These are phyloP conservation scores for Aspergillus sp. DNA, from an alignment of 2,329 filamentous ascomycete species.

Conservation along the genomic window DNA sequence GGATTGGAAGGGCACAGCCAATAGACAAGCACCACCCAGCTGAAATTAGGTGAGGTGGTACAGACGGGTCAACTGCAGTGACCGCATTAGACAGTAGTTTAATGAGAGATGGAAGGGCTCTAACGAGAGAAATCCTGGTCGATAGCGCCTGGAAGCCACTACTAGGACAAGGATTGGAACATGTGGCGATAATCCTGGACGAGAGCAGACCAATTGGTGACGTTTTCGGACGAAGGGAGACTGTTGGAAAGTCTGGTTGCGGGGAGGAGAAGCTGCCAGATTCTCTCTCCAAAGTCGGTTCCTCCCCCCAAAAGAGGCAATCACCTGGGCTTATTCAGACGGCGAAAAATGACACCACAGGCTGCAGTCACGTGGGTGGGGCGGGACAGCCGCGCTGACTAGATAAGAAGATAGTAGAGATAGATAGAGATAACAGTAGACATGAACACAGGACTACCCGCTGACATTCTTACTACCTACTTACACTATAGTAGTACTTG, in stretches of 20 bases:
- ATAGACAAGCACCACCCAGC: neutral
- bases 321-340: neutral
- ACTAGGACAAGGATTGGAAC: neutral
- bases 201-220: constrained; percentile 21
- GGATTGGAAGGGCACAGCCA: neutral
- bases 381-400: neutral
- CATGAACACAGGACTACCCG: neutral
- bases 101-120: neutral
- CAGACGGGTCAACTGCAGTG: neutral
- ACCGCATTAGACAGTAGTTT: constrained; percentile 6
- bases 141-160: neutral
- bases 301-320: neutral
- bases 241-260: constrained; percentile 3
- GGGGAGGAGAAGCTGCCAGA: neutral
- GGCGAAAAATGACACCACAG: too few relatives aligned
- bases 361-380: neutral
- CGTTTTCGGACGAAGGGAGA: constrained; percentile 37
- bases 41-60: neutral
- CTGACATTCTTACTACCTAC: neutral
- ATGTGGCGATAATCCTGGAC: neutral
- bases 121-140: neutral
- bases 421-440: too few relatives aligned
- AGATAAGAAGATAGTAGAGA: neutral
- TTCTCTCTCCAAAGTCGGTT: neutral
- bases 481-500: neutral